phyloP scores from a whole-genome alignment of 1,284 basidiomycete species.

The Boletus sp. region DNA sequence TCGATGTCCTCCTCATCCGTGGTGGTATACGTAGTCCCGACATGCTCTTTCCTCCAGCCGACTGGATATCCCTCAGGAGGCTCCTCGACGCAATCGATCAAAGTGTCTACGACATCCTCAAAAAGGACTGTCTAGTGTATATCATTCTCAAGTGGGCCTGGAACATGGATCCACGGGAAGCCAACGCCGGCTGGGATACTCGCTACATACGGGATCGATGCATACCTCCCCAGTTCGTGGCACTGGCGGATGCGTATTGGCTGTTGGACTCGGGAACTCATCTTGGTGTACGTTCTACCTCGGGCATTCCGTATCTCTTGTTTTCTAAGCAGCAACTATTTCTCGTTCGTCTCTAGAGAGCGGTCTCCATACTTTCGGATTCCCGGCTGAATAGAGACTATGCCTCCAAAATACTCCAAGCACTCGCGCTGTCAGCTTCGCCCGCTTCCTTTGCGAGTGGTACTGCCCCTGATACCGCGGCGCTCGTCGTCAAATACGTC shows the following conservation, averaged over 20 bases:
- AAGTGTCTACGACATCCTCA: conserved; percentile 65
- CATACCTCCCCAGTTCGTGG: conserved; percentile 68
- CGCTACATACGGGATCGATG: conserved; percentile 51
- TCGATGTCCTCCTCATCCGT: conserved; percentile 65
- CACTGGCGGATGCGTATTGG: conserved; percentile 77
- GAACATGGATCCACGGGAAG: conserved; percentile 62
- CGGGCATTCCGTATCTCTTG: neutral
- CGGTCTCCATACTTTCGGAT: conserved; percentile 67
- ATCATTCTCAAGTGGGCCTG: conserved; percentile 72
- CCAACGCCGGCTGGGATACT: conserved; percentile 29
- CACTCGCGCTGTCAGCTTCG: conserved; percentile 52
- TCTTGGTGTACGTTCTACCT: conserved; percentile 50
- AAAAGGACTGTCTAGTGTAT: conserved; percentile 74
- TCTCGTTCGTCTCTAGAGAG: conserved; percentile 41
- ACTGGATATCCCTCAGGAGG: conserved; percentile 45
- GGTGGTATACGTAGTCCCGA: conserved; percentile 58
- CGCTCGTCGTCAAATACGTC: conserved; percentile 62
- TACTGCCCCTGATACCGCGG: conserved; percentile 13
- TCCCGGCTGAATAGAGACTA: conserved; percentile 69
- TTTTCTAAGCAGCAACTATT: neutral
- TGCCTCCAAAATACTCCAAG: conserved; percentile 68
- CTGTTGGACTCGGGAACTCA: conserved; percentile 64
- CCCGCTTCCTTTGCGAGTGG: conserved; percentile 34
- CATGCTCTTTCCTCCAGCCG: conserved; percentile 63
- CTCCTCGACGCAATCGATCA: conserved; percentile 58